Percentiles rank a stretch among this genome's conserved stretches.
Evolutionary conservation across 768 basidiomycete species (phyloP).

Genomic region (Coprinellus micaceus): DNA sequence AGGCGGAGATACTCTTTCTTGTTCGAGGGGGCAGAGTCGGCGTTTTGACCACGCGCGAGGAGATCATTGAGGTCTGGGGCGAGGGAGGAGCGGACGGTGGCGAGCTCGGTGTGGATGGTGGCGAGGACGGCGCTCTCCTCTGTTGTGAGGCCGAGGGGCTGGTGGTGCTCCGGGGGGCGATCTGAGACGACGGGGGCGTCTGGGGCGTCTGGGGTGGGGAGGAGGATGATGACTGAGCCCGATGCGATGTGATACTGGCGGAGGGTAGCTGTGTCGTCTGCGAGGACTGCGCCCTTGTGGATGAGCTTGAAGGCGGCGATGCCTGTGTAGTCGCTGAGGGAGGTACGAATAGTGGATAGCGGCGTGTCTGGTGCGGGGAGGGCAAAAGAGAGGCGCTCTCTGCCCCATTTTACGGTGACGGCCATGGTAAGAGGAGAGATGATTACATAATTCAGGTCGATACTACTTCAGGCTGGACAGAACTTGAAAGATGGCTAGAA

Average conservation of each 20-base stretch:
- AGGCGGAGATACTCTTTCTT: constrained; percentile 49
- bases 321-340: constrained; percentile 71
- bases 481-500: too few species aligned
- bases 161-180: constrained; percentile 23
- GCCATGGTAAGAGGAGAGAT: too few species aligned
- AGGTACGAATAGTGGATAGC: constrained; percentile 53
- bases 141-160: constrained; percentile 23
- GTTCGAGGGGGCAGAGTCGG: constrained; percentile 15
- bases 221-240: constrained; percentile 77
- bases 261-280: constrained; percentile 64
- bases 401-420: constrained; percentile 45
- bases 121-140: constrained; percentile 53
- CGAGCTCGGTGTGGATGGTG: constrained; percentile 53
- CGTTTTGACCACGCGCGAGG: constrained; percentile 32
- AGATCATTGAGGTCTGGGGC: constrained; percentile 57
- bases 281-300: constrained; percentile 87
- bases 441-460: too few species aligned
- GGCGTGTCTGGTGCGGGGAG: constrained; percentile 59
- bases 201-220: constrained; percentile 48
- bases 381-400: constrained; percentile 39
- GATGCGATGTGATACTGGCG: constrained; percentile 11
- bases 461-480: too few species aligned
- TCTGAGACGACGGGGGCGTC: constrained; percentile 15
- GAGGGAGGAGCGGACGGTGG: constrained; percentile 49
- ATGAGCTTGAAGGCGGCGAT: constrained; percentile 86